Base-by-base conservation (phyloP, 208 protist species). In the Trypanosoma brucei region DNA sequence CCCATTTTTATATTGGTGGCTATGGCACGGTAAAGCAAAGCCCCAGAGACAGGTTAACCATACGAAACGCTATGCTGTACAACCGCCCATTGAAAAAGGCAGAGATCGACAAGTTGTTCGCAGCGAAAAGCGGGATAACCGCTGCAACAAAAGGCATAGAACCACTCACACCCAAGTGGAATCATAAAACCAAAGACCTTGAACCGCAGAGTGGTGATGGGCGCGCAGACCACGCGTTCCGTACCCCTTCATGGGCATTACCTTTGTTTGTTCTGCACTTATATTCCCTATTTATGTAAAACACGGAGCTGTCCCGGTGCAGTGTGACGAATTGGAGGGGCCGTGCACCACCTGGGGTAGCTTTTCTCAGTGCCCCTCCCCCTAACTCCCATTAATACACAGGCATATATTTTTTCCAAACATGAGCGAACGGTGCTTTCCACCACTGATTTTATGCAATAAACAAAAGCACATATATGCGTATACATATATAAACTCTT, bases 1-100 rank as follows among this genome's bases (percentile, higher is more conserved):
- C 54, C 14, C 55, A 68, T 36, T 68, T 68, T 30, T 60, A 55
- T 45, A 60, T 68, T 49, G 62, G 62, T 52, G 62, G 62, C 2
- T 55, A 54, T 54, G 54, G 54, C 3, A 33, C 11, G 0, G 36
- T 2, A 5, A 50, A n/a, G 9, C 7, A 33, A 36, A 48, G 2
- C 1, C 49, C n/a, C 2, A 35, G n/a, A 2, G 52, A 40, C 40
- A 22, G 3, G 8, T 35, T 57, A 33, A 68, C 55, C 40, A 54
- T 68, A 3, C 59, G 38, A 13, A 68, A 68, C 36, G 62, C 60
- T 49, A 38, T 68, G 37, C 45, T 68, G 22, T 68, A 60, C 45
- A 68, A 68, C 30, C 62, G 62, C 13, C 42, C 9, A 33, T 35
- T 68, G 35, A 45, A 33, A n/a, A 3, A 22, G 8, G 14, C 9